Conservation (phyloP, 257 asterid genomes). For the Nicotiana tabacum region DNA sequence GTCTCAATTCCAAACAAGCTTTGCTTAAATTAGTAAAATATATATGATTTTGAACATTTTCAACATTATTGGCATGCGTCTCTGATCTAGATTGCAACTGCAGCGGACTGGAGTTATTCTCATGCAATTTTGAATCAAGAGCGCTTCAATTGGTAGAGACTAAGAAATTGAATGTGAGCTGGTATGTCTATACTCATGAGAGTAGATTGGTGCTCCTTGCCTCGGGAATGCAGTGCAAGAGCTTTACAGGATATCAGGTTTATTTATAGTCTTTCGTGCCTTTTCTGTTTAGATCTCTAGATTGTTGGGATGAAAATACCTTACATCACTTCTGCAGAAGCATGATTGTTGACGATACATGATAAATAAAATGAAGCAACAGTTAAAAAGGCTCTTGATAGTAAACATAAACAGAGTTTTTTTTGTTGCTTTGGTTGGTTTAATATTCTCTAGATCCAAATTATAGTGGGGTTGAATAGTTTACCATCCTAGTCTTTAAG, state of each 20-base stretch:
- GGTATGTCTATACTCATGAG: constrained; percentile 95
- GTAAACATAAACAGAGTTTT: not conserved
- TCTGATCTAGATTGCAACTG: constrained; percentile 27
- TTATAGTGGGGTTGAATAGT: not conserved
- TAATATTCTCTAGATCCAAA: not conserved
- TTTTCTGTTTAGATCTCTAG: not conserved
- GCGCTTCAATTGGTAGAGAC: constrained; percentile 72
- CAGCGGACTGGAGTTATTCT: constrained; percentile 84
- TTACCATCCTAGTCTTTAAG: not conserved
- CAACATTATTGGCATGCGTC: constrained; percentile 7
- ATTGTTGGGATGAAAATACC: not conserved
- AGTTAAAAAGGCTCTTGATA: not conserved
- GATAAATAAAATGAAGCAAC: not conserved
- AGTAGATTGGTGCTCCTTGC: constrained; percentile 97
- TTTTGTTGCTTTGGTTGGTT: not conserved
- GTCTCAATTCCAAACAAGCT: not conserved
- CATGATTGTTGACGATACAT: not conserved
- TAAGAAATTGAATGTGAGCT: constrained; percentile 60
- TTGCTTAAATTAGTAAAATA: not conserved
- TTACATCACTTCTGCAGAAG: not conserved
- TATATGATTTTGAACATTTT: not conserved
- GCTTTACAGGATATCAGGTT: constrained; percentile 91
- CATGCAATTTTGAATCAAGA: constrained; percentile 47
- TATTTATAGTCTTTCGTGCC: constrained; percentile 16
- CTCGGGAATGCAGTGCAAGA: constrained; percentile 88